phyloP scores from a whole-genome alignment of 2,329 filamentous ascomycete species.

The Coniochaeta hoffmannii region DNA sequence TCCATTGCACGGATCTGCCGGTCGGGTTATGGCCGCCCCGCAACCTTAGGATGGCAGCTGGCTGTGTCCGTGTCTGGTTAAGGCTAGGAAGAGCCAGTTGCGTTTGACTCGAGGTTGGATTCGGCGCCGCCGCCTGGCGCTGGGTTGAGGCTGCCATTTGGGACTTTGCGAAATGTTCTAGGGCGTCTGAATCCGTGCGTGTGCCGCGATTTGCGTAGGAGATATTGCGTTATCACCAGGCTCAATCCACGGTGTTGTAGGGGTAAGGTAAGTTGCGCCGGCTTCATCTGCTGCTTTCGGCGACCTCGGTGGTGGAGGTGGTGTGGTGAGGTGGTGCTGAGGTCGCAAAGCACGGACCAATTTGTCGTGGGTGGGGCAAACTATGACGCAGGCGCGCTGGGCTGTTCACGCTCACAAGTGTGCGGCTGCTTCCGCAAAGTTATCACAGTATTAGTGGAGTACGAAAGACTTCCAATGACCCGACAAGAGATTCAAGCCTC shows the following conservation, averaged over 20 bases:
- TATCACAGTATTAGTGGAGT: too few species aligned
- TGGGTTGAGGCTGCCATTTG: neutral
- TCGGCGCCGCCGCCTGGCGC: neutral
- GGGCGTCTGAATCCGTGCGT: conserved; percentile 5
- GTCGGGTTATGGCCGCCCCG: conserved; percentile 38
- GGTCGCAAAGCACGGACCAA: neutral
- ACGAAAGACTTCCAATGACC: too few species aligned
- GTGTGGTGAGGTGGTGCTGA: too few species aligned
- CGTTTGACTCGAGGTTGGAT: neutral
- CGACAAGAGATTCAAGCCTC: too few species aligned
- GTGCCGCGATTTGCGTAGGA: too few species aligned
- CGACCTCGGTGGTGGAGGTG: too few species aligned
- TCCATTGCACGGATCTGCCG: conserved; percentile 75
- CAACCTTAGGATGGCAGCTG: conserved; percentile 39
- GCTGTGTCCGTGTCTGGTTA: conserved; percentile 16
- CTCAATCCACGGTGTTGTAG: too few species aligned
- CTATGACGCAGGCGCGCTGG: neutral
- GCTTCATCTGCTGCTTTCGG: too few species aligned
- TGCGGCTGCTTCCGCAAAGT: too few species aligned
- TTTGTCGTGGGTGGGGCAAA: neutral
- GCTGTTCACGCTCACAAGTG: too few species aligned
- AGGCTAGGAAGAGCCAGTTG: conserved; percentile 8
- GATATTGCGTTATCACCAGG: too few species aligned
- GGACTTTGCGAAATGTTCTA: conserved; percentile 4
- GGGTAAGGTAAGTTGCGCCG: too few species aligned